A percentile compares a stretch with the other conserved stretches of the same genome.
Evolutionary conservation across 1,284 basidiomycete genomes (phyloP).

Genomic region (Mycosarcoma maydis): DNA sequence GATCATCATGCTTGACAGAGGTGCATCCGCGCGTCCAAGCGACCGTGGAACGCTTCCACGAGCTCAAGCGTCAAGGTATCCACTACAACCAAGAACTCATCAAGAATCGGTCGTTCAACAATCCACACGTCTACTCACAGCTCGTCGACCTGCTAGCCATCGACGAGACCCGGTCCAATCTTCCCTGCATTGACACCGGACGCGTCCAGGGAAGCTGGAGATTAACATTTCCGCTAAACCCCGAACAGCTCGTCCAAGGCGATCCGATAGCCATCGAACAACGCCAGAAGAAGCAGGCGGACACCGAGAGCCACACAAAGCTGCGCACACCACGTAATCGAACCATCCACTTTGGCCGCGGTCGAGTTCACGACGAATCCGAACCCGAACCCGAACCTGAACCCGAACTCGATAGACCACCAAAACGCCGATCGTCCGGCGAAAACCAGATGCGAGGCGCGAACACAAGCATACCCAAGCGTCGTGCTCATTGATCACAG

Average conservation of each 20-base stretch:
- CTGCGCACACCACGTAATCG: background rate
- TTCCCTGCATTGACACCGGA: constrained; percentile 14
- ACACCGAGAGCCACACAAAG: background rate
- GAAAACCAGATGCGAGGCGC: background rate
- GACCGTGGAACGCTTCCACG: constrained; percentile 79
- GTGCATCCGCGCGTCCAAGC: constrained; percentile 17
- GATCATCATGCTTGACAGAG: background rate
- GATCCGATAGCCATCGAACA: constrained; percentile 15
- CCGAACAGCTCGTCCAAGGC: constrained; percentile 11
- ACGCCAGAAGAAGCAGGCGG: background rate
- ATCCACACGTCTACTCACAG: constrained; percentile 91
- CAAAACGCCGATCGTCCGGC: constrained; percentile 1
- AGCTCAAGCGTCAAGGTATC: constrained; percentile 73
- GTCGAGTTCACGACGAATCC: background rate
- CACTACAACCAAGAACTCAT: constrained; percentile 95
- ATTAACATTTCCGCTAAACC: constrained; percentile 10
- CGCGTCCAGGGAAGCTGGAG: constrained; percentile 6
- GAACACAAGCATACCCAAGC: background rate
- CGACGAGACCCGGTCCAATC: constrained; percentile 73
- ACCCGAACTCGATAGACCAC: background rate
- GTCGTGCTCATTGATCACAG: background rate
- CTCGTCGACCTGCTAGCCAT: constrained; percentile 90
- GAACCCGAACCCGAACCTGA: too few species aligned
- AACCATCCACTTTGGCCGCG: constrained; percentile 7
- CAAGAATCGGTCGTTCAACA: constrained; percentile 87